phyloP scores from a whole-genome alignment of 176 grass and related monocot species.

The Oryza coarctata region DNA sequence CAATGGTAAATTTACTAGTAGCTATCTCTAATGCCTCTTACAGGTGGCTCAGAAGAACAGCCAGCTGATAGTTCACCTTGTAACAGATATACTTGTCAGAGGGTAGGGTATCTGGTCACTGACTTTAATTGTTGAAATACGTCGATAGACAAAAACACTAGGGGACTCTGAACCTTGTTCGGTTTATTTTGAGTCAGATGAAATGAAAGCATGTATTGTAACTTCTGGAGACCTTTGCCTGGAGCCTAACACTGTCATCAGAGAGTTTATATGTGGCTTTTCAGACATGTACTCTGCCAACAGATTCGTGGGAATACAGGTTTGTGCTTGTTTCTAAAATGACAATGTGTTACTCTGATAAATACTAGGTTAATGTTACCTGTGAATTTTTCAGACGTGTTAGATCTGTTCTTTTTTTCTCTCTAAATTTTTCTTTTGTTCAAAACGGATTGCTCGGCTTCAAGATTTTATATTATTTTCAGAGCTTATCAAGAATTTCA shows the following conservation, averaged over 20 bases:
- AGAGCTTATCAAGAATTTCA: not conserved
- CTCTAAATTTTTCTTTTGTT: not conserved
- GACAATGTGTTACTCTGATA: not conserved
- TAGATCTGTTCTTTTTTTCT: not conserved
- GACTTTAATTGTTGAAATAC: conserved; percentile 17
- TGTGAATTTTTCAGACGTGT: not conserved
- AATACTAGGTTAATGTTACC: not conserved
- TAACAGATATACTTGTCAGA: conserved; percentile 65
- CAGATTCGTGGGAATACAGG: conserved; percentile 70
- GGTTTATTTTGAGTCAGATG: conserved; percentile 70
- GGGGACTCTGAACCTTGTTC: conserved; percentile 17
- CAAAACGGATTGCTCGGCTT: not conserved
- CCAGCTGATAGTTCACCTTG: conserved; percentile 59
- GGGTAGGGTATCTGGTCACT: conserved; percentile 33
- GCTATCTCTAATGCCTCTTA: not conserved
- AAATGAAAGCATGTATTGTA: conserved; percentile 70
- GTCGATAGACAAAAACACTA: conserved; percentile 28
- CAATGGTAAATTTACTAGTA: not conserved
- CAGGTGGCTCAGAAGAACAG: conserved; percentile 57
- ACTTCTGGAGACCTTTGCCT: conserved; percentile 72
- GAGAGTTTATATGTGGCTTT: conserved; percentile 67
- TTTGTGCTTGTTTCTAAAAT: conserved; percentile 24
- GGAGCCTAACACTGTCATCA: conserved; percentile 76
- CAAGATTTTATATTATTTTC: not conserved
- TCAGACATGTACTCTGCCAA: conserved; percentile 69